Evolutionary conservation across 805 yeast species (phyloP), one percentile per base, ranked within the genome.

Genomic region (Ogataea neopini): DNA sequence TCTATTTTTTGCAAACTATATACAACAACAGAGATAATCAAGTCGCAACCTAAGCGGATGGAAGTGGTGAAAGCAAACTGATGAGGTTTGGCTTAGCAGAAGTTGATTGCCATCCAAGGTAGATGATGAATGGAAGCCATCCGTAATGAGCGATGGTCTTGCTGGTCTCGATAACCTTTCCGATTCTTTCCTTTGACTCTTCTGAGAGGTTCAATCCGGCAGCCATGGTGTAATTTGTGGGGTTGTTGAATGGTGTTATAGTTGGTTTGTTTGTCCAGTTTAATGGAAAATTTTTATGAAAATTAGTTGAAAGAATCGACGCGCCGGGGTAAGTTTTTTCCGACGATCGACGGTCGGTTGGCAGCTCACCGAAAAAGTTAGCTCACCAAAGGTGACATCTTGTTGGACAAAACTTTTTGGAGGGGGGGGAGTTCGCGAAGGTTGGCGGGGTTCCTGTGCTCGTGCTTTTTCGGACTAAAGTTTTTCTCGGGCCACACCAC

Each of bases 61-160:
- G 94, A 60, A 88, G 76, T 43, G 96, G 95, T 54, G 91, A 84
- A 59, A 87, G 75, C 60, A 87, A 76, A 62, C 75, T 77, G 68
- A 92, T 76, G 64, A 92, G 74, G 56, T 83, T 82, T 54, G 97
- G 97, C 71, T 86, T 88, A 69, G 85, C 86, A 47, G 89, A 76
- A 54, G 92, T 83, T 58, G 88, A 81, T 48, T 79, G 68, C 90
- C 90, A 86, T 40, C 94, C 99, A 60, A 94, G 74, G 76, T 94
- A 94, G 64, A 94, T 75, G 56, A 94, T 84, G 66, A 94, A 86
- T 48, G 99, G 99, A 61, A 94, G 84, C 88, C 96, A 94, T 40
- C 98, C 97, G 71, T 90, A 94, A 72, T 95, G 99, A 49, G 92
- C 87, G 62, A 86, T 78, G 44, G 88, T 86, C 66, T 89, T 88